Percentiles rank a stretch among this genome's conserved stretches.
These are phyloP conservation scores for Heterobasidion irregulare DNA, from an alignment of 1,284 basidiomycete species.

Conservation along the genomic window DNA sequence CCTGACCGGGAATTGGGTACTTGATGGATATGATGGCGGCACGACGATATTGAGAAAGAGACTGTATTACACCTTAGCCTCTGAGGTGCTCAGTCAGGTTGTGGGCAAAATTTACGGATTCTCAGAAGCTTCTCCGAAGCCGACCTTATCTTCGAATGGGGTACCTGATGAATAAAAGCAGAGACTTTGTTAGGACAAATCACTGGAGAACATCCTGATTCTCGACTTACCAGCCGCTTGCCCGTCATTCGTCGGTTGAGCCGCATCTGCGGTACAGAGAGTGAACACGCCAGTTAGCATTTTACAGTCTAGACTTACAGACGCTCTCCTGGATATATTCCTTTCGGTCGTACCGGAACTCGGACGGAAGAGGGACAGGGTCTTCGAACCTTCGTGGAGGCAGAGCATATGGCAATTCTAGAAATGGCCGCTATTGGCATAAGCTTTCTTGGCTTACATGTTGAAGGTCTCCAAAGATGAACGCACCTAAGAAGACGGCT, in stretches of 20 bases:
- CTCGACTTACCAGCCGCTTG: conserved; percentile 38
- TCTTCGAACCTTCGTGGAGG: conserved; percentile 58
- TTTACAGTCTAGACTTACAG: conserved; percentile 30
- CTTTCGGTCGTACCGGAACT: conserved; percentile 47
- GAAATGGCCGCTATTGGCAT: too few relatives aligned
- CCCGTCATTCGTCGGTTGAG: conserved; percentile 56
- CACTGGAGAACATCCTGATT: neutral
- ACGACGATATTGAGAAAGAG: conserved; percentile 63
- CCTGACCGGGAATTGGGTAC: conserved; percentile 51
- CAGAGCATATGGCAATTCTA: conserved; percentile 69
- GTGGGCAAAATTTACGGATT: conserved; percentile 38
- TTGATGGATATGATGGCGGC: conserved; percentile 47
- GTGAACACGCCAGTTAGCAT: too few relatives aligned
- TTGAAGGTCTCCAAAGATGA: too few relatives aligned
- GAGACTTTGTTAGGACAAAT: too few relatives aligned
- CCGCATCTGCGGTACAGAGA: conserved; percentile 34
- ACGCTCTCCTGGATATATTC: conserved; percentile 54
- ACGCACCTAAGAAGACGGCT: conserved; percentile 53
- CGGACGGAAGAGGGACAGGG: conserved; percentile 43
- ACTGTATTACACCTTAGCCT: conserved; percentile 20
- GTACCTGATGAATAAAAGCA: conserved; percentile 21
- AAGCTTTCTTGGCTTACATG: too few relatives aligned
- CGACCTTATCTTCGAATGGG: conserved; percentile 48
- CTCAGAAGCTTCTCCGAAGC: conserved; percentile 59
- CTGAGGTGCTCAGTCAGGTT: conserved; percentile 1